Evolutionary conservation across 768 basidiomycete genomes (phyloP).

Genomic region (Wakefieldia striispora): DNA sequence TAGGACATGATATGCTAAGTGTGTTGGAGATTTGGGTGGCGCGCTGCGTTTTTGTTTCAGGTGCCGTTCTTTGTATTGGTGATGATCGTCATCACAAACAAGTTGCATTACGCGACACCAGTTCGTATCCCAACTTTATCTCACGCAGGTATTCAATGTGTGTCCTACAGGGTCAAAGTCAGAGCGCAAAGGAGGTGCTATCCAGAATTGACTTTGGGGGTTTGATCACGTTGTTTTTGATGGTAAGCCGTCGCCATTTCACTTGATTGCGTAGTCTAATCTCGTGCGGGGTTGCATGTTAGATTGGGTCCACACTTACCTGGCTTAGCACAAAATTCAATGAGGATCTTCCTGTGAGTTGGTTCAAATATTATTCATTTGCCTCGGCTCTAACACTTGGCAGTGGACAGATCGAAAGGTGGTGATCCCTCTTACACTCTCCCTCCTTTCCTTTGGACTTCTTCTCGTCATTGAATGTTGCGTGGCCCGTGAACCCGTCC

Average conservation of each 20-base stretch:
- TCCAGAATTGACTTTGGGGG: slow-evolving; percentile 17
- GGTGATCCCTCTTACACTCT: slow-evolving; percentile 4
- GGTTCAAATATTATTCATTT: no score
- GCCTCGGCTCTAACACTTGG: not conserved
- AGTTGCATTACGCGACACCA: slow-evolving; percentile 10
- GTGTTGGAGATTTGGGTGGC: slow-evolving; percentile 17
- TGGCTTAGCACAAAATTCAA: slow-evolving; percentile 18
- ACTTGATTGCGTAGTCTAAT: not conserved
- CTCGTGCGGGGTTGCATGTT: not conserved
- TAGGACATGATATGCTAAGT: not conserved
- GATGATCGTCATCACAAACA: slow-evolving; percentile 1
- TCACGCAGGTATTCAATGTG: not conserved
- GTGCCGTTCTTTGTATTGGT: slow-evolving; percentile 5
- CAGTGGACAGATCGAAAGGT: slow-evolving; percentile 13
- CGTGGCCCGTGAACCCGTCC: slow-evolving; percentile 9
- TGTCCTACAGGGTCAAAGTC: slow-evolving; percentile 7
- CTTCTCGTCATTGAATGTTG: slow-evolving; percentile 5
- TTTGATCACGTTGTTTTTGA: slow-evolving; percentile 1
- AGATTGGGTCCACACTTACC: slow-evolving; percentile 10
- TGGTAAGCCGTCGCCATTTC: not conserved
- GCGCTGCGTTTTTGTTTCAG: slow-evolving; percentile 12
- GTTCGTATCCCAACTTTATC: not conserved
- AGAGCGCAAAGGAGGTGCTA: slow-evolving; percentile 4
- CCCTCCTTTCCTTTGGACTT: slow-evolving; percentile 7
- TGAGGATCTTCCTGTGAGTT: slow-evolving; percentile 10